These are phyloP conservation scores for Raphanus hybrid DNA, from an alignment of 441 rosid species.

Conservation along the genomic window DNA sequence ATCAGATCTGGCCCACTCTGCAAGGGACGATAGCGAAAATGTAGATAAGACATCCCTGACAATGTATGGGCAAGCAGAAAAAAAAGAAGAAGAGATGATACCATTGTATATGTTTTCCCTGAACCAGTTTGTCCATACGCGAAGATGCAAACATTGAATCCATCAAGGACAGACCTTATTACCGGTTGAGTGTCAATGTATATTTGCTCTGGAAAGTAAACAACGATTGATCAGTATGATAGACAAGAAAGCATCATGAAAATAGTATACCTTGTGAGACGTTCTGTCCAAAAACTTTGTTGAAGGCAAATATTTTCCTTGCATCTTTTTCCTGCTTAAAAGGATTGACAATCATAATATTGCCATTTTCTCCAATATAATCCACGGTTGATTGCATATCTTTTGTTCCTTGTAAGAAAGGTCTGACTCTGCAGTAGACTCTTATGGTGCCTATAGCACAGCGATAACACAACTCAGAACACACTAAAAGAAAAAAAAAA, in stretches of 20 bases:
- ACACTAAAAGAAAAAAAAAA: background rate
- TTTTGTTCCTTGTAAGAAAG: conserved; percentile 73
- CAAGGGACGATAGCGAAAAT: conserved; percentile 11
- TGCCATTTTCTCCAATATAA: conserved; percentile 92
- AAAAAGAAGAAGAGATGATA: conserved; percentile 32
- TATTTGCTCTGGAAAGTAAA: conserved; percentile 64
- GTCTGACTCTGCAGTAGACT: conserved; percentile 89
- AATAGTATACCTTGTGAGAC: conserved; percentile 69
- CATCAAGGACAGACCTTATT: conserved; percentile 87
- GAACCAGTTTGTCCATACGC: conserved; percentile 99
- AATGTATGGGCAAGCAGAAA: conserved; percentile 5
- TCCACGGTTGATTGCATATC: conserved; percentile 72
- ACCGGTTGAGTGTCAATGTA: conserved; percentile 78
- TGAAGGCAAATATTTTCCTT: conserved; percentile 80
- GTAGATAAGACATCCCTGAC: background rate
- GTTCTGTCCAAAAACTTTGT: conserved; percentile 77
- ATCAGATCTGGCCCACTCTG: conserved; percentile 93
- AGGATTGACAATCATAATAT: conserved; percentile 86
- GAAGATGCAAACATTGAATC: conserved; percentile 91
- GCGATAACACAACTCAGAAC: conserved; percentile 4
- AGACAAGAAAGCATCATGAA: conserved; percentile 22
- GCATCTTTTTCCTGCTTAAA: conserved; percentile 85
- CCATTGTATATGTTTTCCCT: conserved; percentile 97
- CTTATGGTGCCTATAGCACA: conserved; percentile 75
- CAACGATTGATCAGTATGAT: conserved; percentile 14